Conservation (phyloP, 495 filamentous ascomycete genomes). For the Xylaria venustula region DNA sequence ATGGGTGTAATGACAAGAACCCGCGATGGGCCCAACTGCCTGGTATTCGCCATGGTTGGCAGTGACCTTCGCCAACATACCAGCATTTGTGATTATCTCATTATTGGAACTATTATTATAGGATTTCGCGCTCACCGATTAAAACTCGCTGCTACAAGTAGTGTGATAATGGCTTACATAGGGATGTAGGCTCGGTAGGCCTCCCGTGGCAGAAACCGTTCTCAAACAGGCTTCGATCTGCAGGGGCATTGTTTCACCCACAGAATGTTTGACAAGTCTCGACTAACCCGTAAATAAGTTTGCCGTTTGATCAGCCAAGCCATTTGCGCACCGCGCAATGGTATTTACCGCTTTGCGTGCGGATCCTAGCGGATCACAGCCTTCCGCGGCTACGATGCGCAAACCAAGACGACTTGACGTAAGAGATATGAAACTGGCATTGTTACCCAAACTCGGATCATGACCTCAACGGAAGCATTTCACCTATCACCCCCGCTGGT, state of each 20-base stretch:
- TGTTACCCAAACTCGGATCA: constrained; percentile 21
- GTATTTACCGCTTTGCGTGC: neutral
- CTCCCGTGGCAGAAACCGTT: neutral
- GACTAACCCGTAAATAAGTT: neutral
- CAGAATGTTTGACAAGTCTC: neutral
- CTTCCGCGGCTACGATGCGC: neutral
- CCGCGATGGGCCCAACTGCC: neutral
- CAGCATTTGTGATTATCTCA: neutral
- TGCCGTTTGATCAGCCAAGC: constrained; percentile 3
- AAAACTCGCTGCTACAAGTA: neutral
- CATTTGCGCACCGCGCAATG: neutral
- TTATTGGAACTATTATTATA: neutral
- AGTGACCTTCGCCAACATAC: neutral
- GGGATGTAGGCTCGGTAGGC: too few relatives aligned
- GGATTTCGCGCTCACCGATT: neutral
- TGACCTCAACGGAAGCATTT: constrained; percentile 21
- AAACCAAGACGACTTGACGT: constrained; percentile 30
- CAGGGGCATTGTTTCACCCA: constrained; percentile 10
- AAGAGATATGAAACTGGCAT: constrained; percentile 28
- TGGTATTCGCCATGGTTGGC: neutral
- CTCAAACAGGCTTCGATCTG: constrained; percentile 12
- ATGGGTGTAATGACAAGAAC: too few relatives aligned
- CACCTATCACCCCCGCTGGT: neutral
- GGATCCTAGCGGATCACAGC: constrained; percentile 9
- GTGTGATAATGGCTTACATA: too few relatives aligned